These are phyloP conservation scores for Pelargonium fulgidum DNA, from an alignment of 441 rosid species.

Conservation along the genomic window DNA sequence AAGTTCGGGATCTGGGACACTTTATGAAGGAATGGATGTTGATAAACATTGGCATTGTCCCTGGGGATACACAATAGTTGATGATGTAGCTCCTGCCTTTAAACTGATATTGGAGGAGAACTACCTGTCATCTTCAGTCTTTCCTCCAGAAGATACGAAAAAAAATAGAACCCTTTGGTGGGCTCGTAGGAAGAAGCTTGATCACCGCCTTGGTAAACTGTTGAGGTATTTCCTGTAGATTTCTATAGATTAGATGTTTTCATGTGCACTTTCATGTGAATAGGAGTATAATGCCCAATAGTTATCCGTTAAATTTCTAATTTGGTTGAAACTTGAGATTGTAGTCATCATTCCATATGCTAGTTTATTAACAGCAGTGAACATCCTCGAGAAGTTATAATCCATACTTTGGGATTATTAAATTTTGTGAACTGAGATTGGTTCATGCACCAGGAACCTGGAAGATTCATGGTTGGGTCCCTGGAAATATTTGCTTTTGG, in stretches of 20 bases:
- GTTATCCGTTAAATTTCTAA: neutral
- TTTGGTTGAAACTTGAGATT: neutral
- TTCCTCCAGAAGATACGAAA: conserved; percentile 54
- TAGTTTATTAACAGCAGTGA: neutral
- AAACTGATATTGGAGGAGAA: conserved; percentile 71
- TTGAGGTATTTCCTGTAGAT: conserved; percentile 44
- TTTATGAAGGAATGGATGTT: conserved; percentile 27
- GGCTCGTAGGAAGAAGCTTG: conserved; percentile 70
- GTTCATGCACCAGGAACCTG: conserved; percentile 43
- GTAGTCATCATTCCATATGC: neutral
- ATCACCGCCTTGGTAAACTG: conserved; percentile 56
- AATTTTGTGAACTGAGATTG: neutral
- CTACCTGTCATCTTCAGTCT: conserved; percentile 45
- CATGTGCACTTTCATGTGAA: neutral
- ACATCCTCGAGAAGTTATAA: neutral
- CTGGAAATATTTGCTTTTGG: conserved; percentile 65
- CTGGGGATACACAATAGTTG: conserved; percentile 63
- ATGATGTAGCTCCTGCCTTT: conserved; percentile 77
- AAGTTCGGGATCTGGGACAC: conserved; percentile 27
- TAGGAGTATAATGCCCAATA: neutral
- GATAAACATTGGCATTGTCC: conserved; percentile 76
- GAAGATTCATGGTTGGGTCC: conserved; percentile 91
- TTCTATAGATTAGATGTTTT: neutral
- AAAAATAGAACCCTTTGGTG: conserved; percentile 61
- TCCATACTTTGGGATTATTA: neutral